Conservation (phyloP, 1,284 basidiomycete genomes). For the Ganoderma sinense region DNA sequence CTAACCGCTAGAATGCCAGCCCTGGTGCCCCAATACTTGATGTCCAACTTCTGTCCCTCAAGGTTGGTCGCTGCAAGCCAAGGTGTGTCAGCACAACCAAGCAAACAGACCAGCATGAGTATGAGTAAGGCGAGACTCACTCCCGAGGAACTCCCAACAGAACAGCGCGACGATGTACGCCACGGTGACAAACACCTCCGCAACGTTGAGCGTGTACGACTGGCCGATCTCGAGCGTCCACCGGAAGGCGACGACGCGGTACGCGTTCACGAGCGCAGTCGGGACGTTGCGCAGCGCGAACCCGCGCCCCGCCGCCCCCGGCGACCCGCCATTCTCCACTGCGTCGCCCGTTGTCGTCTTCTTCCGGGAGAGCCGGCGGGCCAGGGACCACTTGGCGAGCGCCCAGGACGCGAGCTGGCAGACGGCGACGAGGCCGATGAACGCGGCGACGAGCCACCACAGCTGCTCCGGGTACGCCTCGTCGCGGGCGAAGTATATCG, state of each 20-base stretch:
- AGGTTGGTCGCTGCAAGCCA: conserved; percentile 44
- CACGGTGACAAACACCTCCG: conserved; percentile 53
- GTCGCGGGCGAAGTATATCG: conserved; percentile 24
- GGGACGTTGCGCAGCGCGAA: conserved; percentile 45
- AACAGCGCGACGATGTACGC: conserved; percentile 55
- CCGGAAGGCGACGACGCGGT: conserved; percentile 58
- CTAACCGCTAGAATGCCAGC: conserved; percentile 57
- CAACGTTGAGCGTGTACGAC: conserved; percentile 54
- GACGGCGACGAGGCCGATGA: conserved; percentile 51
- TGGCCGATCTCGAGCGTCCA: conserved; percentile 52
- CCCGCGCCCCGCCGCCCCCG: conserved; percentile 4
- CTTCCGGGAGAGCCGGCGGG: conserved; percentile 7
- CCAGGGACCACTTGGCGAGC: conserved; percentile 33
- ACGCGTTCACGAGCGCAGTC: conserved; percentile 48
- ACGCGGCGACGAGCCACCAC: conserved; percentile 52
- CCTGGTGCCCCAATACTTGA: conserved; percentile 54
- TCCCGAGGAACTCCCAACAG: conserved; percentile 56
- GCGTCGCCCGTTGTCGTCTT: not conserved
- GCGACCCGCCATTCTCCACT: conserved; percentile 30
- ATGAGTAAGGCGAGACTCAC: conserved; percentile 45
- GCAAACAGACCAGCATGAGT: too few species aligned
- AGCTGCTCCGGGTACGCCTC: conserved; percentile 48
- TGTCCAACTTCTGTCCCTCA: conserved; percentile 44
- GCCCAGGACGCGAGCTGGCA: conserved; percentile 43
- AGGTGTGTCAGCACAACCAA: not conserved